These are phyloP conservation scores for Chlamydomonas schloesseri DNA, from an alignment of 139 green algal species.

Conservation along the genomic window DNA sequence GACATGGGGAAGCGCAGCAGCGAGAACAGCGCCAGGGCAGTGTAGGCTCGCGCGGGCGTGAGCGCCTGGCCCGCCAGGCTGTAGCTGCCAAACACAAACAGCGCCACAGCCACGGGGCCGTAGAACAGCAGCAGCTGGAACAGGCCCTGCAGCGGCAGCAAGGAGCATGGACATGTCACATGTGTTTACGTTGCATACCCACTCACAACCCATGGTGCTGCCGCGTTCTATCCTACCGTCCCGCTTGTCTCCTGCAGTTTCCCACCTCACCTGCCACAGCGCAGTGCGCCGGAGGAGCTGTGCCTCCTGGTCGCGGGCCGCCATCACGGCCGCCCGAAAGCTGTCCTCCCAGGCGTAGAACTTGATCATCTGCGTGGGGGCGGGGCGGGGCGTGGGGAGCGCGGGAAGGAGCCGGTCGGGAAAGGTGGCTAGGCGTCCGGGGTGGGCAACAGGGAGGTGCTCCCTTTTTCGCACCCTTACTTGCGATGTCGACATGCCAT, in stretches of 20 bases:
- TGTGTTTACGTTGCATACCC: too few relatives aligned
- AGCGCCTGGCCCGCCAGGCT: constrained; percentile 59
- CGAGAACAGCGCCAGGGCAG: constrained; percentile 91
- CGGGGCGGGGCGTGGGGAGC: too few relatives aligned
- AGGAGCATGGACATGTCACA: too few relatives aligned
- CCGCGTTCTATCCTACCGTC: too few relatives aligned
- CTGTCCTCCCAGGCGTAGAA: constrained; percentile 87
- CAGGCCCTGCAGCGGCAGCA: constrained; percentile 71
- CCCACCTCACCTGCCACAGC: constrained; percentile 38
- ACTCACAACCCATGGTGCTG: too few relatives aligned
- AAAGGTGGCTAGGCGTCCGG: too few relatives aligned
- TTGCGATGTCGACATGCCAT: too few relatives aligned
- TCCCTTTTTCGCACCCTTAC: too few relatives aligned
- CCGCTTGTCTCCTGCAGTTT: too few relatives aligned
- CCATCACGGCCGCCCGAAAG: constrained; percentile 68
- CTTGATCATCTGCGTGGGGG: constrained; percentile 88
- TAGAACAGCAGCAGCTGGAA: constrained; percentile 86
- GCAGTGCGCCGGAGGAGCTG: constrained; percentile 59
- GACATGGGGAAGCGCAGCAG: constrained; percentile 95
- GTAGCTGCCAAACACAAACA: constrained; percentile 89
- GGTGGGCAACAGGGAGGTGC: too few relatives aligned
- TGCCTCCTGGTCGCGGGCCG: constrained; percentile 73
- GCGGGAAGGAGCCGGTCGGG: too few relatives aligned
- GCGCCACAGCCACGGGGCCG: constrained; percentile 81
- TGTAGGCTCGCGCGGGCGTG: constrained; percentile 79